Evolutionary conservation across 1,284 basidiomycete species (phyloP).

Genomic region (Cutaneotrichosporon sp.): DNA sequence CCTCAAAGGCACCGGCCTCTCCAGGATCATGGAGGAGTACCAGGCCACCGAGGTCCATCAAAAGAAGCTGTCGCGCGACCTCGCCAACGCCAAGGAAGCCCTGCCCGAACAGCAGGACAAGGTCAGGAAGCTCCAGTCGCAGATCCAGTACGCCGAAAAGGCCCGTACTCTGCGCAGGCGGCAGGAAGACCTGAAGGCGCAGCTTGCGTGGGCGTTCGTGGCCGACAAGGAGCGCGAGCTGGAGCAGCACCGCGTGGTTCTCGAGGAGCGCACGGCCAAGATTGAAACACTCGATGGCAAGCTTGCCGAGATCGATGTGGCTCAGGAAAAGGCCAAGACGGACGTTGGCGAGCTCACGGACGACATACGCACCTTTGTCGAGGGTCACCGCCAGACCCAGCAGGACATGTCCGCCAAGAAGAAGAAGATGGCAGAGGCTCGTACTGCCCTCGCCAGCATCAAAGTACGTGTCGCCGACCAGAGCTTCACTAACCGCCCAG

Average conservation of each 20-base stretch:
- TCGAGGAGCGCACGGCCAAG: constrained; percentile 19
- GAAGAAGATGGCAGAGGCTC: constrained; percentile 56
- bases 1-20: constrained; percentile 87
- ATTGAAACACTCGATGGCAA: constrained; percentile 11
- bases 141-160: constrained; percentile 71
- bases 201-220: constrained; percentile 88
- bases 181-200: constrained; percentile 52
- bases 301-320: constrained; percentile 36
- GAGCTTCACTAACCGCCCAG: not conserved
- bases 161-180: constrained; percentile 69
- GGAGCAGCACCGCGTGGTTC: not conserved
- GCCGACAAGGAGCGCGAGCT: constrained; percentile 60
- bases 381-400: not conserved
- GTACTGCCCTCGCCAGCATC: not conserved
- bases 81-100: constrained; percentile 27
- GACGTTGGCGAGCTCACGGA: constrained; percentile 51
- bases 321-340: constrained; percentile 49
- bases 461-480: not conserved
- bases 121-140: constrained; percentile 36
- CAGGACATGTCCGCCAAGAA: constrained; percentile 16
- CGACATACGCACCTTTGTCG: constrained; percentile 51
- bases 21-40: constrained; percentile 85
- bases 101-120: constrained; percentile 29
- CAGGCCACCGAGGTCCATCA: constrained; percentile 58
- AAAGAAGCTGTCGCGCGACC: constrained; percentile 45